Conservation (phyloP, 169 alveolate species). For the Eimeria falciformis region DNA sequence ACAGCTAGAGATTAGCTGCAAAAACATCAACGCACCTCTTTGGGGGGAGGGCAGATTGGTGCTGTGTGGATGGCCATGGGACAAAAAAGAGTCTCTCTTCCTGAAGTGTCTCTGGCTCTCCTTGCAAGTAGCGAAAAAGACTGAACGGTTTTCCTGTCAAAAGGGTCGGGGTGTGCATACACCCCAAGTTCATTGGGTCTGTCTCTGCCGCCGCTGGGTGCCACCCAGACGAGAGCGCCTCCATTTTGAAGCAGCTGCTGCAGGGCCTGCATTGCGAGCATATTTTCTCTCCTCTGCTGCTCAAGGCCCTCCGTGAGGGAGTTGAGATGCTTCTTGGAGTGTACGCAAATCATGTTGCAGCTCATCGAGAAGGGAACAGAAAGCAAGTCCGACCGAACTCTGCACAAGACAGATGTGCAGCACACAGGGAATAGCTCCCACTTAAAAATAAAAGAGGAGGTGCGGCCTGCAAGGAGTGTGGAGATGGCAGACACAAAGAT, state of each 20-base stretch:
- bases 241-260: slow-evolving; percentile 72
- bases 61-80: slow-evolving; percentile 76
- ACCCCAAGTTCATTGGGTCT: slow-evolving; percentile 48
- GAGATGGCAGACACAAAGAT: background rate
- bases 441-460: background rate
- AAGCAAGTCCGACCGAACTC: slow-evolving; percentile 75
- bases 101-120: background rate
- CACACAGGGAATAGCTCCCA: background rate
- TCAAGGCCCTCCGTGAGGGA: slow-evolving; percentile 19
- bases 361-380: slow-evolving; percentile 77
- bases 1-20: background rate
- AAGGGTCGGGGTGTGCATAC: slow-evolving; percentile 71
- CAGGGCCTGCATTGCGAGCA: slow-evolving; percentile 57
- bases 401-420: background rate
- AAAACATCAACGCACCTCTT: background rate
- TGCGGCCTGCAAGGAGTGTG: background rate
- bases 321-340: slow-evolving; percentile 77
- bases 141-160: slow-evolving; percentile 72
- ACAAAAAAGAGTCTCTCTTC: slow-evolving; percentile 43
- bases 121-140: slow-evolving; percentile 49
- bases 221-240: slow-evolving; percentile 75
- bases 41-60: slow-evolving; percentile 78
- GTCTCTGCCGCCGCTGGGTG: slow-evolving; percentile 80
- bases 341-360: slow-evolving; percentile 77
- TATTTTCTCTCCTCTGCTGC: slow-evolving; percentile 34